Evolutionary conservation across 495 filamentous ascomycete genomes (phyloP).

Genomic region (Polyplosphaeria fusca): DNA sequence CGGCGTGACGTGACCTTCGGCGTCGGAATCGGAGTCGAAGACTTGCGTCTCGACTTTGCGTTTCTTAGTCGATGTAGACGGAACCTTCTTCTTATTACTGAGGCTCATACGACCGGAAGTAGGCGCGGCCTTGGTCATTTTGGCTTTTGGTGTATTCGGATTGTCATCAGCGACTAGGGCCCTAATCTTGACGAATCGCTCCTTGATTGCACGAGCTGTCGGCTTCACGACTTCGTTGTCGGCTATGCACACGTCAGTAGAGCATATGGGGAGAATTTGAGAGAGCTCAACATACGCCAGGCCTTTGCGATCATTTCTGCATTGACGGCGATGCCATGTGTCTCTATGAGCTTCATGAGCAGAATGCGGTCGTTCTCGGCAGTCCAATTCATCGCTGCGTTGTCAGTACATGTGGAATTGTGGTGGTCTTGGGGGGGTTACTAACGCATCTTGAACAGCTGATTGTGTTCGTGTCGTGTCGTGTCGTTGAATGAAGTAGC

Average conservation of each 20-base stretch:
- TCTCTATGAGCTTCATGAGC: conserved; percentile 21
- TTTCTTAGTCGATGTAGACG: conserved; percentile 7
- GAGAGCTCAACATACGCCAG: conserved; percentile 25
- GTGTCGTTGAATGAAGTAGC: no score
- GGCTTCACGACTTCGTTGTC: conserved; percentile 6
- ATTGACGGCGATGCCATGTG: conserved; percentile 20
- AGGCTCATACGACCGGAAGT: neutral
- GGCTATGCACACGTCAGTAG: conserved; percentile 7
- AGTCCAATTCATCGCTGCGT: conserved; percentile 26
- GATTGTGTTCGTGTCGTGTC: no score
- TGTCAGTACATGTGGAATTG: no score
- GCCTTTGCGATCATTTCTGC: conserved; percentile 15
- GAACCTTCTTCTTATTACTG: no score
- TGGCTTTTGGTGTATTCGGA: neutral
- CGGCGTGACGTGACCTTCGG: conserved; percentile 8
- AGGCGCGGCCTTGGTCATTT: neutral
- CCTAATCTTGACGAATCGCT: conserved; percentile 28
- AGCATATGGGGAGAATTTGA: neutral
- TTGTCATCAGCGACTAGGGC: neutral
- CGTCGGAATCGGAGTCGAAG: conserved; percentile 9
- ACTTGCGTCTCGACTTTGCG: conserved; percentile 5
- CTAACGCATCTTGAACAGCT: no score
- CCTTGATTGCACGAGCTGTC: conserved; percentile 23
- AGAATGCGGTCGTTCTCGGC: conserved; percentile 24
- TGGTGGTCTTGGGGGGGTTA: neutral